These are phyloP conservation scores for Podila minutissima DNA, from an alignment of 192 early-diverging fungal species.

Conservation along the genomic window DNA sequence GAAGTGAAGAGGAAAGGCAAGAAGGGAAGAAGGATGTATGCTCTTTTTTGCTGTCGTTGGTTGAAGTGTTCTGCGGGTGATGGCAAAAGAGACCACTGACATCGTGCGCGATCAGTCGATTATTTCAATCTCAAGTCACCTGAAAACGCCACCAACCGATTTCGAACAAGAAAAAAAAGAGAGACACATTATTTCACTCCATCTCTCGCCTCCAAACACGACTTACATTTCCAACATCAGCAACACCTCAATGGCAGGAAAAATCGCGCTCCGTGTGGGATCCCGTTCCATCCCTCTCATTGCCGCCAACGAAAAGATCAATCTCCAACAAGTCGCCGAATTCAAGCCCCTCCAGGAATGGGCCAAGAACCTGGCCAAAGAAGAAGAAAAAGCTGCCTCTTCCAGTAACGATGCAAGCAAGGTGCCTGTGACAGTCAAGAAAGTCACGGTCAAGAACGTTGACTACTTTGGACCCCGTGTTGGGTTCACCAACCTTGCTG, in stretches of 20 bases:
- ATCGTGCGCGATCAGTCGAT: too few species aligned
- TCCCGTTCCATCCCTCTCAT: slow-evolving; percentile 42
- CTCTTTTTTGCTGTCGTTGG: too few species aligned
- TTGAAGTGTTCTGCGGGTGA: too few species aligned
- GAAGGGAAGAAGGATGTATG: not conserved
- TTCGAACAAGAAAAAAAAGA: too few species aligned
- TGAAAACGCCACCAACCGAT: too few species aligned
- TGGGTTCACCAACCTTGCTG: slow-evolving; percentile 82
- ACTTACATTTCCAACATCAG: not conserved
- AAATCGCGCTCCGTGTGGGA: slow-evolving; percentile 34
- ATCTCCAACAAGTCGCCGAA: slow-evolving; percentile 46
- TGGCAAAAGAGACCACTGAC: too few species aligned
- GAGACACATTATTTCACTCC: too few species aligned
- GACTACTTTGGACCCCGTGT: slow-evolving; percentile 74
- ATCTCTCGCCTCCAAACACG: not conserved
- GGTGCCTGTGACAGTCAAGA: slow-evolving; percentile 52
- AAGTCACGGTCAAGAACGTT: slow-evolving; percentile 75
- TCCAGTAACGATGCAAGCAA: slow-evolving; percentile 10
- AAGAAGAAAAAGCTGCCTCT: slow-evolving; percentile 17
- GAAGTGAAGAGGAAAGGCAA: too few species aligned
- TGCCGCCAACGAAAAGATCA: slow-evolving; percentile 31
- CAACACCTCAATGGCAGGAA: slow-evolving; percentile 19
- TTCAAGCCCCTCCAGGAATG: slow-evolving; percentile 72
- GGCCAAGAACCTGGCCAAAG: slow-evolving; percentile 56
- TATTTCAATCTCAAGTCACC: too few species aligned